Conservation (phyloP, 2,329 filamentous ascomycete species). For the Fusarium protoensiforme region DNA sequence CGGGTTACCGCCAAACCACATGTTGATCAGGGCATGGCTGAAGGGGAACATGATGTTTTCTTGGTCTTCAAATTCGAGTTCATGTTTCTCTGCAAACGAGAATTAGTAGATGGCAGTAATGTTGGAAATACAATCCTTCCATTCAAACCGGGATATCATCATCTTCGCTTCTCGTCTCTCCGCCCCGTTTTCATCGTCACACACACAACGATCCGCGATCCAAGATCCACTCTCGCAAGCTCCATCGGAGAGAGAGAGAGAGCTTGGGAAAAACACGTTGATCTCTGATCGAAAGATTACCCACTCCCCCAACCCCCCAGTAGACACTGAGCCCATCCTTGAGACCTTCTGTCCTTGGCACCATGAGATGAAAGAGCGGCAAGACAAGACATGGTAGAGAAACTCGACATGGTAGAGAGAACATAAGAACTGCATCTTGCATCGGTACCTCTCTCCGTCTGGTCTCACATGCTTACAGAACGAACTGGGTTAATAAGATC, state of each 20-base stretch:
- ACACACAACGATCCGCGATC: conserved; percentile 35
- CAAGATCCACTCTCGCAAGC: conserved; percentile 28
- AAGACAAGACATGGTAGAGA: not conserved
- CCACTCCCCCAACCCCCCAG: conserved; percentile 12
- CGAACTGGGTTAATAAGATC: not conserved
- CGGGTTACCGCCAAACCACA: conserved; percentile 11
- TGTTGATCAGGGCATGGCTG: not conserved
- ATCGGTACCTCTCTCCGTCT: not conserved
- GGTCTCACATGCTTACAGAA: not conserved
- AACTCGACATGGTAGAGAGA: not conserved
- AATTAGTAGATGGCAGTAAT: not conserved
- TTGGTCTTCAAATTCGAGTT: not conserved
- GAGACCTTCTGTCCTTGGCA: not conserved
- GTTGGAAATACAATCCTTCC: not conserved
- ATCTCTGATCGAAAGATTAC: conserved; percentile 28
- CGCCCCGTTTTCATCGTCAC: conserved; percentile 14
- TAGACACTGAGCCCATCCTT: not conserved
- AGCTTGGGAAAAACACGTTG: conserved; percentile 8
- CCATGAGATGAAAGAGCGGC: not conserved
- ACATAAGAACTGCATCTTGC: not conserved
- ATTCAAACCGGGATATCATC: not conserved
- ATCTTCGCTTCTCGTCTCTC: not conserved
- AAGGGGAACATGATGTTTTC: not conserved
- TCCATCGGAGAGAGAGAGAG: conserved; percentile 23
- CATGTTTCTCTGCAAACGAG: not conserved